Base-by-base conservation (phyloP, 495 filamentous ascomycete genomes). In the Penicillium cataractarum region DNA sequence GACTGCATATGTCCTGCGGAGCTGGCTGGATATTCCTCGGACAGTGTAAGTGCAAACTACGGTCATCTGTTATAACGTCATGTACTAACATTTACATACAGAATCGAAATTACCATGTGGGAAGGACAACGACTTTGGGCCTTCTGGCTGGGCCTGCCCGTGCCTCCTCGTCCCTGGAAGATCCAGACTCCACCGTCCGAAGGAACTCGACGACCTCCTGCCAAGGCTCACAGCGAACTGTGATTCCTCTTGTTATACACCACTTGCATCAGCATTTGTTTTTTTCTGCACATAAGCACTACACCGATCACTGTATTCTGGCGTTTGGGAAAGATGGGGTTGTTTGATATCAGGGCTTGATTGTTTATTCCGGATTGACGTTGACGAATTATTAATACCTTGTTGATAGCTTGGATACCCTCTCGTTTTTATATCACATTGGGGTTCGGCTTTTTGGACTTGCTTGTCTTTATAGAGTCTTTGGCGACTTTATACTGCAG, bases 101-200 rank as follows among this genome's bases (percentile, higher is more conserved):
- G 90, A 12, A 85, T 78, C 62, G 72, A 84, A 29, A 89, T 97
- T 53, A 27, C 80, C 10, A 62, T 84, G 3, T 67, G 82, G 0
- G 92, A 96, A 71, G 46, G 83, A 5, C 71, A 71, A 49, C 83
- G 93, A 42, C 63, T 90, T 19, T 94, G 87, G 86, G 82, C 89
- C 52, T 91, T 80, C 69, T 97, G 87, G 78, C 76, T 96, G n/a
- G 93, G 93, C 29, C 71, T 92, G 57, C 89, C 92, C 8, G 85
- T 93, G 19, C 77, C 77, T 49, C 88, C 89, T 6, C 80, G 91
- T 63, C 78, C 74, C 12, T 96, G 91, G 91, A 76, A 79, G 56
- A 73, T 93, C 33, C 71, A 80, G 63, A 64, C 78, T 33, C 84
- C 87, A 6, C 56, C 37, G 26, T 50, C 59, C 12, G 49, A 63